Percentiles rank a stretch among this genome's conserved stretches.
These are phyloP conservation scores for Botrytis galanthina DNA, from an alignment of 2,329 filamentous ascomycete species.

Conservation along the genomic window DNA sequence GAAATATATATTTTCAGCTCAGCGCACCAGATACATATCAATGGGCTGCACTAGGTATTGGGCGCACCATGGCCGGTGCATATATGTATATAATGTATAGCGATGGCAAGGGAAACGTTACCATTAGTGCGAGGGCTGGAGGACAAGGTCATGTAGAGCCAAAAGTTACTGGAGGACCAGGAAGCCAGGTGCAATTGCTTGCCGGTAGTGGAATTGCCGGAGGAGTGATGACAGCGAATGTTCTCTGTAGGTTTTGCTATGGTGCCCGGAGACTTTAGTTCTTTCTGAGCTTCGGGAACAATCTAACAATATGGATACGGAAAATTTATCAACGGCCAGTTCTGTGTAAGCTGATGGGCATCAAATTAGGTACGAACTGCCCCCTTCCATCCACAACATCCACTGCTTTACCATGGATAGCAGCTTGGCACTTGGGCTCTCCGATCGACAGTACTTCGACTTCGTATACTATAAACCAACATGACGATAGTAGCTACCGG, in stretches of 20 bases:
- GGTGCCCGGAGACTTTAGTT: not conserved
- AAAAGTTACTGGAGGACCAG: constrained; percentile 39
- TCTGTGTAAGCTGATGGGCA: not conserved
- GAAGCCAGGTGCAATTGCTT: constrained; percentile 46
- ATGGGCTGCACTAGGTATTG: constrained; percentile 58
- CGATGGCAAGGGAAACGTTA: constrained; percentile 50
- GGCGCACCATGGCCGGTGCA: constrained; percentile 51
- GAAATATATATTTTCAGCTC: constrained; percentile 57
- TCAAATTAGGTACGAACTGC: constrained; percentile 26
- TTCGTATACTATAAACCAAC: constrained; percentile 27
- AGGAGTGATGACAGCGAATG: constrained; percentile 55
- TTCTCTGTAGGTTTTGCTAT: constrained; percentile 45
- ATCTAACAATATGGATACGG: not conserved
- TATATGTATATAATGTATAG: constrained; percentile 61
- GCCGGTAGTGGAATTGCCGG: constrained; percentile 52
- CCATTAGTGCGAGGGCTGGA: constrained; percentile 50
- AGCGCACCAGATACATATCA: constrained; percentile 50
- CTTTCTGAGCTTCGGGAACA: not conserved
- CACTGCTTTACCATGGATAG: constrained; percentile 31
- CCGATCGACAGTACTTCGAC: constrained; percentile 27
- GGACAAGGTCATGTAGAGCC: constrained; percentile 47
- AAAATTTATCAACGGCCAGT: not conserved
- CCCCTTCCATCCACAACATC: constrained; percentile 23
- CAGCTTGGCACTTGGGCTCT: constrained; percentile 32
- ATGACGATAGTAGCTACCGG: constrained; percentile 21